Conservation (phyloP, 2,329 filamentous ascomycete species). For the Cryphonectria nitschkei region DNA sequence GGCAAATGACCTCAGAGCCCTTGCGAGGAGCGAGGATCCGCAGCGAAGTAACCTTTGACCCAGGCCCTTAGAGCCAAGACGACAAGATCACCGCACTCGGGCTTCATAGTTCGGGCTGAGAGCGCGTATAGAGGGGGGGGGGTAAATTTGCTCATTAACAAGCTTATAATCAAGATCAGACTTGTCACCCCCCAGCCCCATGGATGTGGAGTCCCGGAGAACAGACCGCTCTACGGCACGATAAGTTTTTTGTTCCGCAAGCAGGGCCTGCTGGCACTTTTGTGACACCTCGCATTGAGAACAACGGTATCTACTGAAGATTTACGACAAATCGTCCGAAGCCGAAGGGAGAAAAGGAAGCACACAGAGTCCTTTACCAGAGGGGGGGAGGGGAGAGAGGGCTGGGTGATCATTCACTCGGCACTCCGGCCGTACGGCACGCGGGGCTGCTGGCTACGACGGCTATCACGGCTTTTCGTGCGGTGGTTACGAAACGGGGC, state of each 20-base stretch:
- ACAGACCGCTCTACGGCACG: not conserved
- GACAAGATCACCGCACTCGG: not conserved
- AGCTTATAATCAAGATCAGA: not conserved
- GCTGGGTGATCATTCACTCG: not conserved
- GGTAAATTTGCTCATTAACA: not conserved
- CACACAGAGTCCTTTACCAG: not conserved
- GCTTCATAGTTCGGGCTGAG: slow-evolving; percentile 14
- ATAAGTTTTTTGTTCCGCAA: not conserved
- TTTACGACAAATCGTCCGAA: not conserved
- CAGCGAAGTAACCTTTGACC: not conserved
- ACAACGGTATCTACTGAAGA: not conserved
- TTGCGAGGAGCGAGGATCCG: not conserved
- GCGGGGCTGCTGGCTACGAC: not conserved
- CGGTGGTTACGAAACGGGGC: slow-evolving; percentile 4
- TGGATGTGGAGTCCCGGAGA: not conserved
- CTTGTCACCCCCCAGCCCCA: not conserved
- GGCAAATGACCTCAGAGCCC: not conserved
- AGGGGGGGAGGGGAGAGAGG: too few species aligned
- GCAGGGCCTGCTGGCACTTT: not conserved
- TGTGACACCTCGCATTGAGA: not conserved
- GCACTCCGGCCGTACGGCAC: not conserved
- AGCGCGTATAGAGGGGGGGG: not conserved
- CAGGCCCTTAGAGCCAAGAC: slow-evolving; percentile 1
- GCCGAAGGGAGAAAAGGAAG: not conserved
- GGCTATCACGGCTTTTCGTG: slow-evolving; percentile 4